Evolutionary conservation across 345 rosid species (phyloP).

Genomic region (Syzygium aqueum): DNA sequence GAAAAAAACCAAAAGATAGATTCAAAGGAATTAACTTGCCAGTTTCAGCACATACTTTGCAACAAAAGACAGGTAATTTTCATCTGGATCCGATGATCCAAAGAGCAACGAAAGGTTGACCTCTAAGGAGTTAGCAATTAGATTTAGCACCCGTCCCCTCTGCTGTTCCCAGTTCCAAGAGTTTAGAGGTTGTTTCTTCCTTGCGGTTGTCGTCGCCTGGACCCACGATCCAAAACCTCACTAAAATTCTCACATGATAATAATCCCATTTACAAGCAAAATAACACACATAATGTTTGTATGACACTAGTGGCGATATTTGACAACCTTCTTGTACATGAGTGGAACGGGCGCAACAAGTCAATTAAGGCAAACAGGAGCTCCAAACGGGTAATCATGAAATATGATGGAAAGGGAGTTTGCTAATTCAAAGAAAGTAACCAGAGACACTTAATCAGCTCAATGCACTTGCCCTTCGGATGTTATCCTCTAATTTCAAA

Average conservation of each 20-base stretch:
- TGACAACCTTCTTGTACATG: neutral
- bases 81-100: slow-evolving; percentile 76
- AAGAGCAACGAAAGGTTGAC: slow-evolving; percentile 83
- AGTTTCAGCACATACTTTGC: slow-evolving; percentile 42
- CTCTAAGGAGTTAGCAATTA: slow-evolving; percentile 88
- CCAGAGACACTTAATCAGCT: neutral
- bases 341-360: neutral
- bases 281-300: neutral
- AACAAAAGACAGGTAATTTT: slow-evolving; percentile 82
- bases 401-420: neutral
- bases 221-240: neutral
- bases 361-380: neutral
- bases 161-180: slow-evolving; percentile 91
- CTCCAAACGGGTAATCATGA: neutral
- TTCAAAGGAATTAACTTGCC: neutral
- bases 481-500: neutral
- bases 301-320: neutral
- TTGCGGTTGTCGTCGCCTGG: slow-evolving; percentile 45
- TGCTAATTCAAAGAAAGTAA: neutral
- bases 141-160: slow-evolving; percentile 71
- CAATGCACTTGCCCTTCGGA: neutral
- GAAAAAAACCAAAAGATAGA: slow-evolving; percentile 1
- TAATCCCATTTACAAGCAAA: neutral
- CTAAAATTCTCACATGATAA: neutral
- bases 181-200: slow-evolving; percentile 54